Percentiles rank a stretch among this genome's conserved stretches.
Evolutionary conservation across 2,329 filamentous ascomycete genomes (phyloP).

Genomic region (Penicillium polonicum): DNA sequence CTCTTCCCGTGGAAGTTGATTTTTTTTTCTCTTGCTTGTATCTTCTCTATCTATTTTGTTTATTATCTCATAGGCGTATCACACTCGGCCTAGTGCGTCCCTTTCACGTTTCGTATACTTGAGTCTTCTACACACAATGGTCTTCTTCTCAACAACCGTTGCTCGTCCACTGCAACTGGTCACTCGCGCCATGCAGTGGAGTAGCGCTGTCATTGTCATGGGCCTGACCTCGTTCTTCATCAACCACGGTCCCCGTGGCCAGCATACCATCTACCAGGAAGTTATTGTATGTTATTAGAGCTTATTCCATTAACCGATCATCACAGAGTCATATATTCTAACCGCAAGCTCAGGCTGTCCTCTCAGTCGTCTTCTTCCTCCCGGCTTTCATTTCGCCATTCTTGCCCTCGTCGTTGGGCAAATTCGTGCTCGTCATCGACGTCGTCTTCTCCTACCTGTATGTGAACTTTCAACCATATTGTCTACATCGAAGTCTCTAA

Average conservation of each 20-base stretch:
- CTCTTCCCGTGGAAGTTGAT: background rate
- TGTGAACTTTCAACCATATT: slow-evolving; percentile 6
- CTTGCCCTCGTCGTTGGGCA: slow-evolving; percentile 36
- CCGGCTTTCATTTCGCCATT: slow-evolving; percentile 45
- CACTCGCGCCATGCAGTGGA: slow-evolving; percentile 22
- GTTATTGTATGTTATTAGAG: slow-evolving; percentile 18
- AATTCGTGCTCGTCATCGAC: slow-evolving; percentile 42
- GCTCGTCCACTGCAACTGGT: slow-evolving; percentile 34
- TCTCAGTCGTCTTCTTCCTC: slow-evolving; percentile 45
- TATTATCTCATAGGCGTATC: background rate
- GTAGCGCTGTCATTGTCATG: slow-evolving; percentile 26
- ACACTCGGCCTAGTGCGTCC: background rate
- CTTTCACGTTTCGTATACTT: background rate
- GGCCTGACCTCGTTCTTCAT: slow-evolving; percentile 26
- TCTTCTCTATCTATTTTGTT: background rate
- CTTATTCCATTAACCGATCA: background rate
- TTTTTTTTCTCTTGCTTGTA: background rate
- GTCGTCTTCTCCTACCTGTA: slow-evolving; percentile 49
- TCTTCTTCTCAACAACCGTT: slow-evolving; percentile 27
- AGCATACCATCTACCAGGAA: slow-evolving; percentile 26
- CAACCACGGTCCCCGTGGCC: slow-evolving; percentile 15
- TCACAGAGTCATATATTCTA: background rate
- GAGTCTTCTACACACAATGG: slow-evolving; percentile 9
- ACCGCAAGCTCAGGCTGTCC: slow-evolving; percentile 24
- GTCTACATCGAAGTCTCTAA: background rate